Evolutionary conservation across 2,329 filamentous ascomycete species (phyloP).

Genomic region (Xylaria sp.): DNA sequence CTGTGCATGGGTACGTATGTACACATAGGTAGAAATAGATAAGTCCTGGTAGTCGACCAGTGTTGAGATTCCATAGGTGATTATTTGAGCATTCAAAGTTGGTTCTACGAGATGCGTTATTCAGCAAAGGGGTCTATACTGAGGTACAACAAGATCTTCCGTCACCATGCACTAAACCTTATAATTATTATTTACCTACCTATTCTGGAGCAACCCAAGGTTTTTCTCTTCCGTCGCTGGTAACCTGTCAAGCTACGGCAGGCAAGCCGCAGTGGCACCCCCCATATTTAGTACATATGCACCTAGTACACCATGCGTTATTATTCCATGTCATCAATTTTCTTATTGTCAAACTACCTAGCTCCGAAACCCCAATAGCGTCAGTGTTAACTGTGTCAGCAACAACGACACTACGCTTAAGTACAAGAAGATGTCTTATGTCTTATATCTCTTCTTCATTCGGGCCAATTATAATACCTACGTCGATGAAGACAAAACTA

Average conservation of each 20-base stretch:
- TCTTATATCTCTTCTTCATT: neutral
- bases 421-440: neutral
- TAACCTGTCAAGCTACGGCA: slow-evolving; percentile 1
- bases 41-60: neutral
- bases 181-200: neutral
- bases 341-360: slow-evolving; percentile 3
- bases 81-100: neutral
- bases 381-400: neutral
- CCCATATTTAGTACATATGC: neutral
- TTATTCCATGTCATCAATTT: neutral
- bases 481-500: neutral
- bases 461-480: neutral
- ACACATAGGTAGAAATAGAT: neutral
- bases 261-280: neutral
- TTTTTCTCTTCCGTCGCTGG: neutral
- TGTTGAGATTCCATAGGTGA: neutral
- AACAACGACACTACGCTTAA: neutral
- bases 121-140: too few species aligned
- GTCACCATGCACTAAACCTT: neutral
- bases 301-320: neutral
- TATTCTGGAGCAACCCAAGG: neutral
- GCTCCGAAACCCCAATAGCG: neutral
- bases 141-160: neutral
- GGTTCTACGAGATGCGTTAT: neutral
- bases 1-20: neutral